Base-by-base conservation (phyloP, 225 moss, liverwort and hornwort genomes). In the Physcomitrium patens region DNA sequence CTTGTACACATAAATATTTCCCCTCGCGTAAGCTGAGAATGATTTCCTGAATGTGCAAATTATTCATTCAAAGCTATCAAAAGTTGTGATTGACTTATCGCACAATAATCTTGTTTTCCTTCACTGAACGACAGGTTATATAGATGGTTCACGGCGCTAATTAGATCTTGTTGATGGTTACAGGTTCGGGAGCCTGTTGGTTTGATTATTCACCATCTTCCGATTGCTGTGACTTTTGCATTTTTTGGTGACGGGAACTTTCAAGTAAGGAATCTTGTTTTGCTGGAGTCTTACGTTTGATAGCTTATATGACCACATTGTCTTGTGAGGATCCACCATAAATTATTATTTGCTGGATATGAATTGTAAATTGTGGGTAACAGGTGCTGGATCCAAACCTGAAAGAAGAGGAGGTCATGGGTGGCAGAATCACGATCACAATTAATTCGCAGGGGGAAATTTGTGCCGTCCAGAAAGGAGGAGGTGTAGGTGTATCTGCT, bases 321-420 rank as follows among this genome's bases (percentile, higher is more conserved):
- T 45, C 23, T 42, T 19, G 28, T 18, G 41, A 58, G n/a, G n/a
- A 11, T 51, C n/a, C 57, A 28, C 2, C 9, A 10, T 18, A 11
- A 13, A 31, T n/a, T 37, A 1, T 46, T 42, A 45, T 56, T 78
- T 47, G 45, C 12, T 16, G 43, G 61, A 8, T 7, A 58, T 64
- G n/a, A 67, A 26, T 50, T 50, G n/a, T 12, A 8, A 10, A 3
- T 49, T 69, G 28, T 27, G 52, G 62, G 43, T 65, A 60, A 76
- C 92, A 95, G 94, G 95, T 89, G 7, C 67, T 95, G 56, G 95
- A 95, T 60, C 95, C 95, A 41, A 92, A 70, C 65, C 68, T 91
- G 69, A 95, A 95, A 77, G 95, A 95, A 79, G 92, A 95, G 65
- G 92, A 89, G 55, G 88, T 91, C 7, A 95, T 95, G 95, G 91